Evolutionary conservation across 495 filamentous ascomycete species (phyloP).

Genomic region (Neurospora sp.): DNA sequence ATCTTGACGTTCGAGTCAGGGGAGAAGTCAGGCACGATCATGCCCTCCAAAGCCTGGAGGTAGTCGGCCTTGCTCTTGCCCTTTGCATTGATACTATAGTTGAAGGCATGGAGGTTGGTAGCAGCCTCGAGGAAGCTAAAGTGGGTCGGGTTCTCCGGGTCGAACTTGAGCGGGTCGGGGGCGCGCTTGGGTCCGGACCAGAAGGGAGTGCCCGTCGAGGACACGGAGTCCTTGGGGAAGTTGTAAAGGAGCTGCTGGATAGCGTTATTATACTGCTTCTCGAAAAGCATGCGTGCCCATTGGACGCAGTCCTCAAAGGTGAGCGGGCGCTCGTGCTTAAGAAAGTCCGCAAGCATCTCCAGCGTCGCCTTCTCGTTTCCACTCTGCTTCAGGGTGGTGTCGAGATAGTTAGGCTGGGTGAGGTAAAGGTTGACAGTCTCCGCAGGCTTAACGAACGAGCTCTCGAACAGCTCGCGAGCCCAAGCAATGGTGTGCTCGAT

Average conservation of each 20-base stretch:
- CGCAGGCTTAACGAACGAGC: constrained; percentile 83
- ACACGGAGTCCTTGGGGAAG: constrained; percentile 89
- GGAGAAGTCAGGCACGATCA: constrained; percentile 94
- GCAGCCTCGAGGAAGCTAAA: constrained; percentile 77
- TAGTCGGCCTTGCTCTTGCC: constrained; percentile 59
- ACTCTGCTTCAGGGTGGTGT: constrained; percentile 80
- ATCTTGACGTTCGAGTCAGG: constrained; percentile 92
- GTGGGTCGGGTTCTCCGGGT: constrained; percentile 72
- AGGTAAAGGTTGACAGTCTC: constrained; percentile 95
- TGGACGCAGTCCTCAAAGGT: constrained; percentile 92
- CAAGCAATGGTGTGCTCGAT: constrained; percentile 99
- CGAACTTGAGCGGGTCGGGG: constrained; percentile 83
- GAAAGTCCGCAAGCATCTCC: constrained; percentile 77
- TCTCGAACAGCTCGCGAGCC: constrained; percentile 91
- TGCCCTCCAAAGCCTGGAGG: constrained; percentile 68
- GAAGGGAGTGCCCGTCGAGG: constrained; percentile 81
- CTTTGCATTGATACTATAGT: constrained; percentile 87
- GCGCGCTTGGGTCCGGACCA: constrained; percentile 99
- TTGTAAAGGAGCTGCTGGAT: constrained; percentile 96
- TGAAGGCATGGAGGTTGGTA: constrained; percentile 92
- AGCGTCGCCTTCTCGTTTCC: constrained; percentile 95
- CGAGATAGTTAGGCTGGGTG: constrained; percentile 82
- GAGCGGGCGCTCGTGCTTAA: constrained; percentile 87
- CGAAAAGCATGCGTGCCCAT: constrained; percentile 90
- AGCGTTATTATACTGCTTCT: constrained; percentile 93